Conservation (phyloP, 192 early-diverging fungal species). For the Backusella psychrophila region DNA sequence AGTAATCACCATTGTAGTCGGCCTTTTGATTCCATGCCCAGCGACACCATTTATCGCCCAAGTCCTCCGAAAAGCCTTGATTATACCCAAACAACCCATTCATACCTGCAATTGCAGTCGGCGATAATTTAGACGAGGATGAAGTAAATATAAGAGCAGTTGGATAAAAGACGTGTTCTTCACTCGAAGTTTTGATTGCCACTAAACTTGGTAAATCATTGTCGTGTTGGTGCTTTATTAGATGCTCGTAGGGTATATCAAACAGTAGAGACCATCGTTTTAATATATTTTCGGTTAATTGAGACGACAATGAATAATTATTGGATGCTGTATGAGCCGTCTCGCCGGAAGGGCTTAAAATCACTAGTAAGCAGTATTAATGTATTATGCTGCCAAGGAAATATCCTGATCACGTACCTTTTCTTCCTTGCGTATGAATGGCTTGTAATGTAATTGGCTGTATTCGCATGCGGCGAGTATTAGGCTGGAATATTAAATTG, state of each 20-base stretch:
- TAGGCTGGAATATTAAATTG: slow-evolving; percentile 33
- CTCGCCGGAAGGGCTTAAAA: slow-evolving; percentile 21
- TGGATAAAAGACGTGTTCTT: slow-evolving; percentile 24
- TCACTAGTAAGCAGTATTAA: slow-evolving; percentile 1
- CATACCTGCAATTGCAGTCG: slow-evolving; percentile 25
- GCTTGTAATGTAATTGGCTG: not conserved
- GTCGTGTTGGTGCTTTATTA: not conserved
- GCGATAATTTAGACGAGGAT: slow-evolving; percentile 13
- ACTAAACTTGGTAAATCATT: not conserved
- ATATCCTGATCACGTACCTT: not conserved
- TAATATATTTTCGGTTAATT: slow-evolving; percentile 18
- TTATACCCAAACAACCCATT: slow-evolving; percentile 20
- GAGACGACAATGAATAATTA: slow-evolving; percentile 7
- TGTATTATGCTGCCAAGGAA: not conserved
- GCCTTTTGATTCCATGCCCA: slow-evolving; percentile 20
- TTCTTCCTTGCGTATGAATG: not conserved
- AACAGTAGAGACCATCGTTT: slow-evolving; percentile 21
- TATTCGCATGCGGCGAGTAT: slow-evolving; percentile 21
- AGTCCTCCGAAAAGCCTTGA: slow-evolving; percentile 27
- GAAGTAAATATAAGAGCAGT: slow-evolving; percentile 20
- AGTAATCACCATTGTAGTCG: slow-evolving; percentile 9
- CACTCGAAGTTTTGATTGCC: slow-evolving; percentile 2
- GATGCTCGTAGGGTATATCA: slow-evolving; percentile 15
- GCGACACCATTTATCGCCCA: slow-evolving; percentile 31
- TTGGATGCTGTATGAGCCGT: not conserved